Conservation (phyloP, 148 eudicot genomes). For the Cornus suecica region DNA sequence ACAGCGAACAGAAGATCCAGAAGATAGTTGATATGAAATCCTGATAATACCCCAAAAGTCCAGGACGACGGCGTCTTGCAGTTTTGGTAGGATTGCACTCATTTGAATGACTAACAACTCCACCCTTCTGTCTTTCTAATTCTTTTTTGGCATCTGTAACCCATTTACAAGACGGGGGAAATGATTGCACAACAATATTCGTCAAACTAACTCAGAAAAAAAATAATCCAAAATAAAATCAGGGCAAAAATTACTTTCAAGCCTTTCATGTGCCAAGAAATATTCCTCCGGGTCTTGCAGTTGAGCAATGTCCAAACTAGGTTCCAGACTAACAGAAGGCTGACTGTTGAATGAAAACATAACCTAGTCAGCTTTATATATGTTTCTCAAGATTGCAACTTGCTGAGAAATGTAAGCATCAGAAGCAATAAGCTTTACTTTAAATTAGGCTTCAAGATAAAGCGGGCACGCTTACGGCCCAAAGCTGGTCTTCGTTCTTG, state of each 20-base stretch:
- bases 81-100: slow-evolving; percentile 20
- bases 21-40: neutral
- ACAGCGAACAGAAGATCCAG: neutral
- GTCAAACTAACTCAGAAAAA: slow-evolving; percentile 2
- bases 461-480: slow-evolving; percentile 49
- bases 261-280: slow-evolving; percentile 47
- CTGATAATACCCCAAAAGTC: slow-evolving; percentile 48
- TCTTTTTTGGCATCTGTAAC: slow-evolving; percentile 56
- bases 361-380: neutral
- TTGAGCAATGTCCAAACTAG: slow-evolving; percentile 31
- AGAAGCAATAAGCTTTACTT: slow-evolving; percentile 30
- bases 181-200: slow-evolving; percentile 7
- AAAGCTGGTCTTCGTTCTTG: slow-evolving; percentile 54
- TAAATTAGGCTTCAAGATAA: slow-evolving; percentile 38
- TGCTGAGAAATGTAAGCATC: neutral
- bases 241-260: slow-evolving; percentile 39
- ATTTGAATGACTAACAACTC: slow-evolving; percentile 25
- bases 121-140: slow-evolving; percentile 44
- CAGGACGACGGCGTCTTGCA: slow-evolving; percentile 48
- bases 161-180: slow-evolving; percentile 10
- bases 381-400: neutral
- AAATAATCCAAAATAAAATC: neutral
- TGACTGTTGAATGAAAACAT: slow-evolving; percentile 31
- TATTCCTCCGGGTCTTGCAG: slow-evolving; percentile 48
- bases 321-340: slow-evolving; percentile 28